Percentiles rank a stretch among this genome's conserved stretches.
These are phyloP conservation scores for Macadamia tetraphylla DNA, from an alignment of 164 flowering plant genomes.

Conservation along the genomic window DNA sequence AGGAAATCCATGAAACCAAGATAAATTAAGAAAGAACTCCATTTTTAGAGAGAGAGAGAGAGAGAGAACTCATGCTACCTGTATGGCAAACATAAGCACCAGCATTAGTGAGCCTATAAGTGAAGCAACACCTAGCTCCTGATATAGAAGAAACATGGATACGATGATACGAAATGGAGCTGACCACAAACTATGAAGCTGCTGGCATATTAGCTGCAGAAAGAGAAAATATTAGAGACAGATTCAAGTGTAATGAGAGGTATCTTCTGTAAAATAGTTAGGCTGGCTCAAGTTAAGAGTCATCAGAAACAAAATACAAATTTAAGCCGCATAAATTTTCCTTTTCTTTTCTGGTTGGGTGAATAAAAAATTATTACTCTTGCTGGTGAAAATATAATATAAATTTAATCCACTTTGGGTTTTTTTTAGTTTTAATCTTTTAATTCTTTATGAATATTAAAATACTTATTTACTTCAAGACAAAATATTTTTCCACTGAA, in stretches of 20 bases:
- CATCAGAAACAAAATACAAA: background rate
- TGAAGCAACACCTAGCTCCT: constrained; percentile 78
- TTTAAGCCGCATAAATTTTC: background rate
- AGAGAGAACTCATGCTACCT: constrained; percentile 35
- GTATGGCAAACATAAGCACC: constrained; percentile 81
- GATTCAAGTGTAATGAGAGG: background rate
- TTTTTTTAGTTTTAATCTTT: too few species aligned
- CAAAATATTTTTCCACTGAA: too few species aligned
- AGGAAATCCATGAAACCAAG: too few species aligned
- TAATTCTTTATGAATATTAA: too few species aligned
- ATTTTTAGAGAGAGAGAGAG: too few species aligned
- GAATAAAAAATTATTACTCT: too few species aligned
- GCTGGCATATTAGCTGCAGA: constrained; percentile 81
- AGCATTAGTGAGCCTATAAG: constrained; percentile 76
- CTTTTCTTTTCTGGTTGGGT: too few species aligned
- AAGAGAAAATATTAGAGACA: constrained; percentile 8
- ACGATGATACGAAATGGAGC: constrained; percentile 89
- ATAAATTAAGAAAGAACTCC: background rate
- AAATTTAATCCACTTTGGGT: too few species aligned
- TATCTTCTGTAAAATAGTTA: background rate
- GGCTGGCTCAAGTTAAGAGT: background rate
- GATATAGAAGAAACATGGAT: constrained; percentile 74
- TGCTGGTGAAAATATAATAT: too few species aligned
- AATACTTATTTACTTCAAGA: too few species aligned
- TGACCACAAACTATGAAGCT: constrained; percentile 93